Evolutionary conservation across 2,329 filamentous ascomycete genomes (phyloP), one percentile per base, ranked within the genome.

Genomic region (Pseudohalonectria lignicola): DNA sequence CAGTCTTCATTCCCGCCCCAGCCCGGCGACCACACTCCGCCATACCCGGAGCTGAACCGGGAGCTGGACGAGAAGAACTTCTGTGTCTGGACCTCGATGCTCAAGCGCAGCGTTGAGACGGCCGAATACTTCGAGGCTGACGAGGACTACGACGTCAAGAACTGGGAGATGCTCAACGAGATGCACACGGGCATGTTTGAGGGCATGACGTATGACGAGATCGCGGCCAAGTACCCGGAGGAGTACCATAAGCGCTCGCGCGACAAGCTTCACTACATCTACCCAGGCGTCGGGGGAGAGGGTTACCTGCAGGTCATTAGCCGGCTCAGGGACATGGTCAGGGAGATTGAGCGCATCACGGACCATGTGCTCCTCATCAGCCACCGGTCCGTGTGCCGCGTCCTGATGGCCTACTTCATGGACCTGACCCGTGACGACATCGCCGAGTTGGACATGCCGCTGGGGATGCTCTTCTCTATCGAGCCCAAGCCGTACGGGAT

Each of bases 401-500:
- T 98, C 5, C 67, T 98, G 43, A 80, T 98, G 60, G 88, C 90
- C 1, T 98, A 98, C 61, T 98, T 98, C 62, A 87, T 92, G 66
- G 88, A 94, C 42, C 68, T 96, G 38, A 87, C 84, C 36, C 73
- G 88, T 26, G 81, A 94, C 45, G 84, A 94, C 52, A 93, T 98
- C 43, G 90, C 92, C 11, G 86, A 95, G 50, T 74, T 98, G 44
- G 90, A 96, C 53, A 85, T 95, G 33, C 92, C 92, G 1, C 67
- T 98, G 35, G 92, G 92, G 15, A 88, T 94, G 69, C 69, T 95
- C 7, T 98, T 94, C 58, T 85, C 87, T 49, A 82, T 98, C 34
- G 90, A 98, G 60, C 92, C 92, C 25, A 95, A 95, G 69, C 92
- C 92, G 1, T 98, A 98, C 49, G 92, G 92, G 12, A 88, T 95